phyloP scores from a whole-genome alignment of 805 yeast genomes.

The Zygosaccharomyces siamensis region DNA sequence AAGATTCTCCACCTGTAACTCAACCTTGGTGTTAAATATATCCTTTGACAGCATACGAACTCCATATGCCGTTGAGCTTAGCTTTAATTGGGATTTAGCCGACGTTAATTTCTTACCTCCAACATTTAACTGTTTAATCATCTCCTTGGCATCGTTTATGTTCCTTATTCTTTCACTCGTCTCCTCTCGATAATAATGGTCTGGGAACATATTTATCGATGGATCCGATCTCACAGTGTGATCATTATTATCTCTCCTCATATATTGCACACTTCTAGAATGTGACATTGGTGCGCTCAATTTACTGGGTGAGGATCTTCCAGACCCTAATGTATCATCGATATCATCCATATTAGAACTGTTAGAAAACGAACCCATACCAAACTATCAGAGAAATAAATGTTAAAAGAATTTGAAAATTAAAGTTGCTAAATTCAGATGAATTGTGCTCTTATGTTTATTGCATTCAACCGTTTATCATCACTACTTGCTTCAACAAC shows the following conservation, averaged over 20 bases:
- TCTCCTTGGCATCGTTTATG: constrained; percentile 20
- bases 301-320: neutral
- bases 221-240: constrained; percentile 10
- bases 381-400: neutral
- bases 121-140: constrained; percentile 18
- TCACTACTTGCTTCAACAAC: neutral
- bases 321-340: neutral
- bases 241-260: neutral
- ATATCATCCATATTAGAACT: neutral
- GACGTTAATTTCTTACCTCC: constrained; percentile 8
- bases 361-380: neutral
- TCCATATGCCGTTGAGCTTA: constrained; percentile 78
- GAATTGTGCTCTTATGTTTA: neutral
- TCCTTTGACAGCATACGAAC: constrained; percentile 72
- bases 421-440: too few species aligned
- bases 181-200: constrained; percentile 6
- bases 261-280: neutral
- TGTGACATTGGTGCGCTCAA: neutral
- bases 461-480: neutral
- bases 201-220: constrained; percentile 4
- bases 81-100: constrained; percentile 53
- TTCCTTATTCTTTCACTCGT: constrained; percentile 11
- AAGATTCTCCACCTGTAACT: constrained; percentile 61
- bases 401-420: neutral
- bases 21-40: constrained; percentile 64